Evolutionary conservation across 345 rosid species (phyloP).

Genomic region (Eutrema heterophyllum): DNA sequence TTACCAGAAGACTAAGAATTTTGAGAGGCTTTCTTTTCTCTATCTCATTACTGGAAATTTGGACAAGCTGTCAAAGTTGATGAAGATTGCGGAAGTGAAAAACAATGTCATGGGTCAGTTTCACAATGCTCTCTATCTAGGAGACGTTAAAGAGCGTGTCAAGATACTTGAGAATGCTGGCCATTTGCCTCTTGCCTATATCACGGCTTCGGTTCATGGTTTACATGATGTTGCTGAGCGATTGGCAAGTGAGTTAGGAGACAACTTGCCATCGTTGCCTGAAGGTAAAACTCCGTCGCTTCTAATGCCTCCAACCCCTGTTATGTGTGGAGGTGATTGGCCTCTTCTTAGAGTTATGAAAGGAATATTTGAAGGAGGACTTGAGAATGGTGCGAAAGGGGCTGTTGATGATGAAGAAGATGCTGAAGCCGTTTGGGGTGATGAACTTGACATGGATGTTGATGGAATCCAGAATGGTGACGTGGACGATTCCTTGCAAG

Average conservation of each 20-base stretch:
- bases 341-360: no score
- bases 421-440: no score
- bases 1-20: conserved; percentile 84
- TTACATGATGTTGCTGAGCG: conserved; percentile 65
- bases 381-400: no score
- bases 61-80: conserved; percentile 77
- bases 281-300: conserved; percentile 59
- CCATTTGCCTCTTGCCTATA: conserved; percentile 75
- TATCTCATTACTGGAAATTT: conserved; percentile 74
- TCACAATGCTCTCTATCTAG: conserved; percentile 77
- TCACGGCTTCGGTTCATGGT: conserved; percentile 76
- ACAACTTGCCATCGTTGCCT: conserved; percentile 56
- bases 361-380: no score
- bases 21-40: conserved; percentile 85
- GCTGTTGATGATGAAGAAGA: no score
- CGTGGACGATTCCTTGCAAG: no score
- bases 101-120: conserved; percentile 88
- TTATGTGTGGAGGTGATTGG: no score
- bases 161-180: conserved; percentile 79
- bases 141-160: conserved; percentile 76
- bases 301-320: conserved; percentile 55
- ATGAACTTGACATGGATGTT: no score
- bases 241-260: conserved; percentile 63
- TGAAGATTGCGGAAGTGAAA: conserved; percentile 84
- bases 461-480: no score